phyloP scores from a whole-genome alignment of 2,329 filamentous ascomycete species.

The Knufia petricola region DNA sequence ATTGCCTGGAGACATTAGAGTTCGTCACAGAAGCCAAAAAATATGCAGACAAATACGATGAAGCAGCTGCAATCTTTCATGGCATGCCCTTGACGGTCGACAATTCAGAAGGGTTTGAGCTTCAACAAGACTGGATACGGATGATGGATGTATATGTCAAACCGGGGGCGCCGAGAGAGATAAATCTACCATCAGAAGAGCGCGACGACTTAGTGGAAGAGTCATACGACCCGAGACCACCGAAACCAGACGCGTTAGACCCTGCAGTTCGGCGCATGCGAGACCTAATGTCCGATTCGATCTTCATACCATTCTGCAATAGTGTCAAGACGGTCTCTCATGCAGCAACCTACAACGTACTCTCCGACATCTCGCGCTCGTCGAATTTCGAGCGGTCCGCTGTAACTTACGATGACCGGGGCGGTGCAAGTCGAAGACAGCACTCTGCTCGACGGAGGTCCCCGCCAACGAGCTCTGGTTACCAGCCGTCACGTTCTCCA shows the following conservation, averaged over 20 bases:
- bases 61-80: slow-evolving; percentile 42
- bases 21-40: slow-evolving; percentile 91
- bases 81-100: slow-evolving; percentile 41
- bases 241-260: slow-evolving; percentile 68
- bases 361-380: slow-evolving; percentile 33
- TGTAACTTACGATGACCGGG: slow-evolving; percentile 23
- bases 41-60: slow-evolving; percentile 60
- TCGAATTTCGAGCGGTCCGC: slow-evolving; percentile 26
- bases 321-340: slow-evolving; percentile 42
- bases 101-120: slow-evolving; percentile 53
- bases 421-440: slow-evolving; percentile 12
- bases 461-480: slow-evolving; percentile 23
- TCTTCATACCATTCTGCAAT: slow-evolving; percentile 85
- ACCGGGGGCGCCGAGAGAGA: slow-evolving; percentile 73
- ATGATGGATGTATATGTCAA: slow-evolving; percentile 83
- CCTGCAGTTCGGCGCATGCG: slow-evolving; percentile 80
- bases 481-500: slow-evolving; percentile 21
- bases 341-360: slow-evolving; percentile 34
- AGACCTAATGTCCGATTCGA: slow-evolving; percentile 95
- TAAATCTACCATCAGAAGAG: slow-evolving; percentile 80
- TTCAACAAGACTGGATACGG: slow-evolving; percentile 76
- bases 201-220: slow-evolving; percentile 68
- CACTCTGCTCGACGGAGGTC: slow-evolving; percentile 16
- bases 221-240: slow-evolving; percentile 47
- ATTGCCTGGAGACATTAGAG: slow-evolving; percentile 91